These are phyloP conservation scores for Suillus subluteus DNA, from an alignment of 768 basidiomycete genomes.

Conservation along the genomic window DNA sequence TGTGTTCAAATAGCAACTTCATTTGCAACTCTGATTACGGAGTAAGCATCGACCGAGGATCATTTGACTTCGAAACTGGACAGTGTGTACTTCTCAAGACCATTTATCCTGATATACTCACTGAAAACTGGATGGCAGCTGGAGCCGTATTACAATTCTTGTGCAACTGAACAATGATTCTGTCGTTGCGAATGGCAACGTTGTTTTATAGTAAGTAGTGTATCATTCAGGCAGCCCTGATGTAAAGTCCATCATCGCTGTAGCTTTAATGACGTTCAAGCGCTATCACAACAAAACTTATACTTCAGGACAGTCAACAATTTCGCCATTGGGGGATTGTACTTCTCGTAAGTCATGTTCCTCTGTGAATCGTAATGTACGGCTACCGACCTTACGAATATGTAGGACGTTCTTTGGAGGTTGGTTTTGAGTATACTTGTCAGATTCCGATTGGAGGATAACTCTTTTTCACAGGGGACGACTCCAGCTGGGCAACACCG, in stretches of 20 bases:
- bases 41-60: conserved; percentile 70
- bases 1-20: conserved; percentile 59
- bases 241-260: background rate
- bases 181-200: conserved; percentile 71
- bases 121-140: conserved; percentile 40
- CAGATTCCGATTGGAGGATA: conserved; percentile 18
- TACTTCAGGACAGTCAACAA: conserved; percentile 60
- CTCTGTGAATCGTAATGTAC: conserved; percentile 8
- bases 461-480: conserved; percentile 48
- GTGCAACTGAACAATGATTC: conserved; percentile 78
- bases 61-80: conserved; percentile 63
- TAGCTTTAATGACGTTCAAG: conserved; percentile 73
- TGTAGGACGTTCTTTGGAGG: conserved; percentile 84
- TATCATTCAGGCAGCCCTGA: background rate
- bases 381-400: conserved; percentile 7
- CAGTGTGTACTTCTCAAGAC: conserved; percentile 49
- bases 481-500: conserved; percentile 74
- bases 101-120: conserved; percentile 1
- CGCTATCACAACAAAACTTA: conserved; percentile 60
- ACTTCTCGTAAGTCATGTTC: conserved; percentile 64
- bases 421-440: conserved; percentile 18
- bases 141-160: conserved; percentile 73
- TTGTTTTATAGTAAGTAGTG: conserved; percentile 64
- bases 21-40: conserved; percentile 79
- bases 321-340: conserved; percentile 68